A percentile compares a stretch with the other conserved stretches of the same genome.
Conservation (phyloP, 2,329 filamentous ascomycete species). For the Colletotrichum neosansevieriae region DNA sequence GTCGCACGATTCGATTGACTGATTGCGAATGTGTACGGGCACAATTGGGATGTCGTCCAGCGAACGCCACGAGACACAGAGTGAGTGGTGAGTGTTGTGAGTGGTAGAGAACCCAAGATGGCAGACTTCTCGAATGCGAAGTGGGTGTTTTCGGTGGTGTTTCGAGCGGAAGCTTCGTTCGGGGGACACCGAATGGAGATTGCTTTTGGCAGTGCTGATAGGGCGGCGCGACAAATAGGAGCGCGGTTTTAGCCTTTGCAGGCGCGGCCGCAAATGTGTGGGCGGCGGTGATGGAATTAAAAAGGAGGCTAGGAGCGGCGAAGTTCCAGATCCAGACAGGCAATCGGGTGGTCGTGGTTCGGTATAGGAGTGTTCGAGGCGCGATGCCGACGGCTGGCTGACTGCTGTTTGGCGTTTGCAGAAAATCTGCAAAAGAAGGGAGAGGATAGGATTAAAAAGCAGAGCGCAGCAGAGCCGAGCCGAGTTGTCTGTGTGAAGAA, state of each 20-base stretch:
- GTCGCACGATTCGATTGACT: conserved; percentile 9
- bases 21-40: conserved; percentile 13
- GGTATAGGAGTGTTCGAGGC: conserved; percentile 6
- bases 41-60: conserved; percentile 38
- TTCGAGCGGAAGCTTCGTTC: conserved; percentile 38
- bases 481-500: neutral
- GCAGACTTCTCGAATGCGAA: conserved; percentile 38
- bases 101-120: conserved; percentile 31
- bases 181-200: conserved; percentile 28
- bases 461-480: conserved; percentile 14
- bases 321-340: conserved; percentile 38
- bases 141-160: conserved; percentile 37
- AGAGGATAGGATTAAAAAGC: conserved; percentile 23
- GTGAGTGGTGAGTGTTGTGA: neutral
- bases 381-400: conserved; percentile 13
- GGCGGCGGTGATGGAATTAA: conserved; percentile 38
- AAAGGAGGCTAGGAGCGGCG: conserved; percentile 37
- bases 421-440: conserved; percentile 7
- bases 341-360: conserved; percentile 18
- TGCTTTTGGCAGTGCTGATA: conserved; percentile 33
- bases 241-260: conserved; percentile 38
- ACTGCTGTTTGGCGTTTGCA: conserved; percentile 1
- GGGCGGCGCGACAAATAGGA: conserved; percentile 32
- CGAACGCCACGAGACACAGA: conserved; percentile 37
- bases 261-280: conserved; percentile 38